Base-by-base conservation (phyloP, 768 basidiomycete genomes). In the Tulasnella sp. region DNA sequence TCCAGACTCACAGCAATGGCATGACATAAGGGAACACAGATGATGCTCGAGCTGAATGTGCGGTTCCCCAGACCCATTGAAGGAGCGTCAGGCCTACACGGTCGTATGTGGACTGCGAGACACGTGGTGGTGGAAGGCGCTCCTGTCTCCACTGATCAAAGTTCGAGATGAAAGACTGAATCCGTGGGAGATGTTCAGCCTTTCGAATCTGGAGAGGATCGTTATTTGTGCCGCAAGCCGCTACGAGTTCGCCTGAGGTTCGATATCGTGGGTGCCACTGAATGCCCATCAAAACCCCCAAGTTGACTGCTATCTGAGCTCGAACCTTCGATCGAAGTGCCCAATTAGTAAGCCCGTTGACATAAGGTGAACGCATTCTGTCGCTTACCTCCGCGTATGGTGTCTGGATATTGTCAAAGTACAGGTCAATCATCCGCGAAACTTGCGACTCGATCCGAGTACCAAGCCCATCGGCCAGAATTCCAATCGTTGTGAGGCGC, bases 21-120 rank as follows among this genome's bases (percentile, higher is more conserved):
- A 93, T 88, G 74, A 91, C 88, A 83, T 94, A 95, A 72, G 93
- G 93, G 85, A 95, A 92, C 38, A 93, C 88, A 62, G 93, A 87
- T 40, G 90, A 89, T 36, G 94, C 93, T 82, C 93, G 91, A 2
- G 92, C 88, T 46, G 92, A 90, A 84, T 95, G 91, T 36, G 93
- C 90, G 52, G 91, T 91, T 40, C 90, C 86, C 91, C 93, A 94
- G 44, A 96, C 86, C 93, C 93, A 95, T 83, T 92, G 89, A 40
- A 95, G 84, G 80, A 93, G 93, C 94, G 94, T 94, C 78, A 94
- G 86, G 2, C 94, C 94, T 80, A 94, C 90, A 87, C 94, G 95
- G 85, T 97, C 96, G 84, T 96, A 96, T 89, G 91, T 89, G 12
- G 96, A 97, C 83, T 95, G 93, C 81, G 89, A 92, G 79, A 94